Conservation (phyloP, 2,329 filamentous ascomycete genomes). For the Colletotrichum lini region DNA sequence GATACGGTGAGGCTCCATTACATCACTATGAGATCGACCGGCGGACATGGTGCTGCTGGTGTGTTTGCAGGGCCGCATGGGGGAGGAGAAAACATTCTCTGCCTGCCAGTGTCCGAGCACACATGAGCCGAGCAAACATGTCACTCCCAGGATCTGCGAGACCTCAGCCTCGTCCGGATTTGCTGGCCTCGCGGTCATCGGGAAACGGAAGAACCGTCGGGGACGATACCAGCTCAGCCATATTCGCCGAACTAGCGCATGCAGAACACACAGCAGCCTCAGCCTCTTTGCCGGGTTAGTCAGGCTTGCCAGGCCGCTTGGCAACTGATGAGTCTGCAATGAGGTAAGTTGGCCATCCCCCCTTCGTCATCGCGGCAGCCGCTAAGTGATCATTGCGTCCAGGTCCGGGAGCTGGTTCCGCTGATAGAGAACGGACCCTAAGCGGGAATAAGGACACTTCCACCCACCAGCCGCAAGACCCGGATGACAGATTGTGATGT, state of each 20-base stretch:
- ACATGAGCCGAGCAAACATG: background rate
- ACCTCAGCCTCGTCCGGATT: constrained; percentile 21
- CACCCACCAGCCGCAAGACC: constrained; percentile 1
- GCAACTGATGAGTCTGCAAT: background rate
- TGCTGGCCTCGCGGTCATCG: constrained; percentile 10
- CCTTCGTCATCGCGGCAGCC: constrained; percentile 18
- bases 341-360: background rate
- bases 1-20: constrained; percentile 23
- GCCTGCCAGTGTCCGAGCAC: background rate
- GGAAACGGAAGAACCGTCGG: constrained; percentile 3
- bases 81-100: background rate
- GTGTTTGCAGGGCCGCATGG: background rate
- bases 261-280: constrained; percentile 12
- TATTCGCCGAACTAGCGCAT: constrained; percentile 4
- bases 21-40: constrained; percentile 26
- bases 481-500: constrained; percentile 11
- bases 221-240: constrained; percentile 20
- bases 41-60: background rate
- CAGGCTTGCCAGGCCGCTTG: background rate
- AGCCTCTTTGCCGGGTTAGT: background rate
- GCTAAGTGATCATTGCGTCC: constrained; percentile 23
- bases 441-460: constrained; percentile 14
- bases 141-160: constrained; percentile 11
- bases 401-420: constrained; percentile 9
- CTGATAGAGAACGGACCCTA: constrained; percentile 17